Conservation (phyloP, 805 yeast species). For the Myxozyma neotropica region DNA sequence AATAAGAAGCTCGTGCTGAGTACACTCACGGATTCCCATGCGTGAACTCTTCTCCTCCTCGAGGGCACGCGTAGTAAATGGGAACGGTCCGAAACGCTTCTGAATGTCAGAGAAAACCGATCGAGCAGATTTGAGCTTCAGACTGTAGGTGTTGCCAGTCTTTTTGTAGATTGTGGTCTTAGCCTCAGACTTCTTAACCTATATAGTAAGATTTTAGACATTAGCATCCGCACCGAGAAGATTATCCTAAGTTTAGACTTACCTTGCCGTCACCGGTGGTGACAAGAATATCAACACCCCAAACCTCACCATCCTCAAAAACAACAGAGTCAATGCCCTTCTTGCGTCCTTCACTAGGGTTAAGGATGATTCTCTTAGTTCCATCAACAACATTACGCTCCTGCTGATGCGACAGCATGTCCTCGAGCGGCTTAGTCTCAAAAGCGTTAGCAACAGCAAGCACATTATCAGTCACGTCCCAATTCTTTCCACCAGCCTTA, state of each 20-base stretch:
- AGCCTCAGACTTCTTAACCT: conserved; percentile 52
- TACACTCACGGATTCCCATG: conserved; percentile 73
- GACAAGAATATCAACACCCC: conserved; percentile 71
- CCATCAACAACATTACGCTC: conserved; percentile 69
- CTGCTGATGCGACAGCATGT: conserved; percentile 76
- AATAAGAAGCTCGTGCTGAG: conserved; percentile 63
- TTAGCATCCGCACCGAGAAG: neutral
- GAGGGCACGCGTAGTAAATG: conserved; percentile 65
- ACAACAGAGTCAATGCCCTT: conserved; percentile 61
- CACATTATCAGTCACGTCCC: conserved; percentile 72
- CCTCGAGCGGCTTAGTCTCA: conserved; percentile 66
- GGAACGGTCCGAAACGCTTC: conserved; percentile 66
- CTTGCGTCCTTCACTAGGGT: conserved; percentile 70
- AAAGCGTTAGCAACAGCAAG: conserved; percentile 61
- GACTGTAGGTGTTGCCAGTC: conserved; percentile 61
- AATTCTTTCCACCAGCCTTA: conserved; percentile 68
- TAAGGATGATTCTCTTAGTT: conserved; percentile 72
- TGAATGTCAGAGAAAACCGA: conserved; percentile 66
- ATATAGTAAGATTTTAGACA: neutral
- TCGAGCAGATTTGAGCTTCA: conserved; percentile 73
- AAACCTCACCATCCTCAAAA: conserved; percentile 76
- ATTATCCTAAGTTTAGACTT: neutral
- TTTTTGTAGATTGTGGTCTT: conserved; percentile 72
- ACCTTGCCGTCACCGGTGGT: conserved; percentile 73
- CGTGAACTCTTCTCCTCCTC: conserved; percentile 71